Evolutionary conservation across 495 filamentous ascomycete genomes (phyloP), one percentile per base, ranked within the genome.

Genomic region (Penicillium roqueforti): DNA sequence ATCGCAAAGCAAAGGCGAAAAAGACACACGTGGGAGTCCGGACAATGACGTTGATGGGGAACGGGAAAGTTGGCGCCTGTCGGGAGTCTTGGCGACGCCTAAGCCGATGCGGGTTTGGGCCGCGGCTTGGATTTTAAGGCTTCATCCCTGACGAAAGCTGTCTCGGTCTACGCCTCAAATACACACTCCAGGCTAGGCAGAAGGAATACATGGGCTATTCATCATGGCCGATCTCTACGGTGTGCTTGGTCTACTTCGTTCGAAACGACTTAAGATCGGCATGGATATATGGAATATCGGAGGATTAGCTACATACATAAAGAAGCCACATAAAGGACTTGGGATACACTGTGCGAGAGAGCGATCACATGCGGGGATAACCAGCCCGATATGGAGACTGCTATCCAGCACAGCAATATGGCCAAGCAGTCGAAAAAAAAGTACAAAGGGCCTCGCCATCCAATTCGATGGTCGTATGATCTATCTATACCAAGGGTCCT

Each of bases 61-160:
- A 55, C 46, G 53, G 59, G 65, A 68, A 72, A 67, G 69, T 54
- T 70, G 65, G 65, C 64, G 67, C 70, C 68, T 74, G 67, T 64
- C 57, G 26, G 16, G 29, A 55, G 55, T 62, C 63, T 67, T 65
- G 66, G 62, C 60, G 55, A 60, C 58, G 56, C 65, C 53, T 60
- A 65, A 67, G 63, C 63, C 57, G 31, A 51, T 48, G 46, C 47
- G 40, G 48, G 49, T 49, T 47, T 43, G 38, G 45, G 39, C 31
- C 18, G 32, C 19, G 6, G 8, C 25, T 31, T 9, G 16, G 19
- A 31, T 32, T 23, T 23, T 1, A 23, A 25, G 28, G 28, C 26
- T 51, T 23, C 32, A 31, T 41, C 26, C 28, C 26, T 51, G 18
- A 14, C 19, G 19, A 26, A 28, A 8, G 8, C 16, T 23, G 22